phyloP scores from a whole-genome alignment of 345 rosid species.

The Eucalyptus shirleyi region DNA sequence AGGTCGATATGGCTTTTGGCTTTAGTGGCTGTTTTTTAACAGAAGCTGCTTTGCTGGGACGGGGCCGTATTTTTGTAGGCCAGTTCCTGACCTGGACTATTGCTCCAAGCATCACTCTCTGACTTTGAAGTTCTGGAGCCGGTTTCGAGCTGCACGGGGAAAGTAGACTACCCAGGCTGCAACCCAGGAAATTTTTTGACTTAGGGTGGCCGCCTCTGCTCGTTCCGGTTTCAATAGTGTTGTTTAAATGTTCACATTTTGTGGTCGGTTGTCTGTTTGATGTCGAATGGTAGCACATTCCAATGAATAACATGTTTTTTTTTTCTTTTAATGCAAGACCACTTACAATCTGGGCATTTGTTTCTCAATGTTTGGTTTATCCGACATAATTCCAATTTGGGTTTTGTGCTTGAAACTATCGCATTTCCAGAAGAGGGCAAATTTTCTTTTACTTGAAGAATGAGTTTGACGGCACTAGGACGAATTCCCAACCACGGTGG shows the following conservation, averaged over 20 bases:
- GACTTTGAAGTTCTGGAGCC: background rate
- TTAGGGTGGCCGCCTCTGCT: background rate
- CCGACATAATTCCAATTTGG: background rate
- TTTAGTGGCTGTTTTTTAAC: slow-evolving; percentile 31
- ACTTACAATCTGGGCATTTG: background rate
- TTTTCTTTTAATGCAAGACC: background rate
- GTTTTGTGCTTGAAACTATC: background rate
- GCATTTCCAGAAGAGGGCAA: background rate
- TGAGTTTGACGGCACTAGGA: background rate
- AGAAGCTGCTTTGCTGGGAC: slow-evolving; percentile 30
- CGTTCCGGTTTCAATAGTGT: background rate
- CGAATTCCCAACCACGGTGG: background rate
- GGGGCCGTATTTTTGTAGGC: slow-evolving; percentile 29
- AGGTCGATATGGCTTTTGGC: background rate
- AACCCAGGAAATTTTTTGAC: background rate
- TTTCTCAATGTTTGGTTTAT: background rate
- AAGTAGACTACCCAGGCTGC: background rate
- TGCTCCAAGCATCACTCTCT: background rate
- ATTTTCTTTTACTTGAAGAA: background rate
- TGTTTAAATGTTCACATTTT: background rate
- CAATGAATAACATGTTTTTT: background rate
- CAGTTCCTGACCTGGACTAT: slow-evolving; percentile 5
- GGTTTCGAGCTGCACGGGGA: background rate
- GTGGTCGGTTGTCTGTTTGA: background rate
- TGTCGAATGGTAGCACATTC: background rate